A percentile compares a stretch with the other conserved stretches of the same genome.
These are phyloP conservation scores for Apophysomyces sp. DNA, from an alignment of 371 early-diverging fungal species.

Conservation along the genomic window DNA sequence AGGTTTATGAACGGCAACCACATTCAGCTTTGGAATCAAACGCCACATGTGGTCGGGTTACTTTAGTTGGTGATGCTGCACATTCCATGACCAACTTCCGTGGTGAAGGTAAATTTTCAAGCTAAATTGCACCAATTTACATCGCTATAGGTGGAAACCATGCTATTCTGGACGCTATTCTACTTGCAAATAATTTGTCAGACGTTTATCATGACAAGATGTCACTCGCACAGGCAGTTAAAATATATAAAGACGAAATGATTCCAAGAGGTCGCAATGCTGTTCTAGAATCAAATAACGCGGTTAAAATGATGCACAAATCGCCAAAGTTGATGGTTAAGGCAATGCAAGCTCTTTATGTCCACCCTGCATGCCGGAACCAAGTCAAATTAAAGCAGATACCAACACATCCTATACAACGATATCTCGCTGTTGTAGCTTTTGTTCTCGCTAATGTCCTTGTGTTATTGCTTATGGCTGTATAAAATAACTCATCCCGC, in stretches of 20 bases:
- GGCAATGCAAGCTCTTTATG: background rate
- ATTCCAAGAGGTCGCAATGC: conserved; percentile 5
- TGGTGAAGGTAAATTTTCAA: conserved; percentile 21
- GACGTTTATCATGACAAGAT: background rate
- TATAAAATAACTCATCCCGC: no score
- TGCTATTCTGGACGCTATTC: conserved; percentile 13
- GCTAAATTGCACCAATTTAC: background rate
- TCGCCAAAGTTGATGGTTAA: background rate
- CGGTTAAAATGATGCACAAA: background rate
- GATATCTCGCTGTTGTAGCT: no score
- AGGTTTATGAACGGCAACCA: conserved; percentile 18
- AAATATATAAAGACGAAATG: conserved; percentile 9
- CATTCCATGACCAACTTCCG: conserved; percentile 23
- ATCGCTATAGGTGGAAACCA: conserved; percentile 11
- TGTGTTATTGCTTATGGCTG: no score
- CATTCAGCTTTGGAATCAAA: background rate
- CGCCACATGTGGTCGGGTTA: conserved; percentile 5
- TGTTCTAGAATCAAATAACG: conserved; percentile 7
- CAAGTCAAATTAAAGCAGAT: no score
- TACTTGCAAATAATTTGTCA: conserved; percentile 1
- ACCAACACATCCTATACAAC: no score
- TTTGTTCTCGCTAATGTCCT: no score
- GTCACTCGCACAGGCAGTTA: conserved; percentile 2
- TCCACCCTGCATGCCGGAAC: background rate
- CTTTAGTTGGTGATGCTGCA: conserved; percentile 24